phyloP scores from a whole-genome alignment of 306 rosid genomes.

The Acacia crassicarpa region DNA sequence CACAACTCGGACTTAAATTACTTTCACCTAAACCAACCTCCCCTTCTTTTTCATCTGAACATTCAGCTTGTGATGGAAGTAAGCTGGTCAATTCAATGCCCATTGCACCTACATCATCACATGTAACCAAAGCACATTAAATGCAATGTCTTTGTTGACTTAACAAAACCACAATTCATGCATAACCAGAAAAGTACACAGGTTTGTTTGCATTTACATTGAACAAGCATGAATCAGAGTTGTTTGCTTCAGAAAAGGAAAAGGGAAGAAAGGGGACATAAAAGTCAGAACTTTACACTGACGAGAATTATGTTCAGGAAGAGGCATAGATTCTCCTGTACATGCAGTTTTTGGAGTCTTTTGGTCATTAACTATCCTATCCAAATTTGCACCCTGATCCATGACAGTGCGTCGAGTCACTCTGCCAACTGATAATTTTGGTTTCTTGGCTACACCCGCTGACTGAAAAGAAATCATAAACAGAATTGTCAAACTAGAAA shows the following conservation, averaged over 20 bases:
- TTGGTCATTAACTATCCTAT: conserved; percentile 39
- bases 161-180: neutral
- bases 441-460: conserved; percentile 38
- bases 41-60: conserved; percentile 38
- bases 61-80: conserved; percentile 27
- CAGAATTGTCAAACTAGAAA: conserved; percentile 21
- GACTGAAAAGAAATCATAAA: conserved; percentile 39
- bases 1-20: conserved; percentile 25
- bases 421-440: conserved; percentile 39
- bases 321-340: conserved; percentile 26
- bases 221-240: neutral
- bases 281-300: conserved; percentile 41
- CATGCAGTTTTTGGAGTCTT: conserved; percentile 30
- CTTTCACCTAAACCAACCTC: conserved; percentile 35
- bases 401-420: conserved; percentile 33
- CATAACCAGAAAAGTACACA: neutral
- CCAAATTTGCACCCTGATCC: conserved; percentile 31
- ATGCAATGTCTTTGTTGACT: conserved; percentile 24
- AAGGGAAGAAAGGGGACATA: neutral
- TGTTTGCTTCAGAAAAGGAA: neutral
- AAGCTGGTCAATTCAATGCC: conserved; percentile 31
- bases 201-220: neutral
- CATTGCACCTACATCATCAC: conserved; percentile 29
- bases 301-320: conserved; percentile 24
- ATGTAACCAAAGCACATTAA: conserved; percentile 21